Evolutionary conservation across 768 basidiomycete genomes (phyloP).

Genomic region (Macrolepiota albuminosa): DNA sequence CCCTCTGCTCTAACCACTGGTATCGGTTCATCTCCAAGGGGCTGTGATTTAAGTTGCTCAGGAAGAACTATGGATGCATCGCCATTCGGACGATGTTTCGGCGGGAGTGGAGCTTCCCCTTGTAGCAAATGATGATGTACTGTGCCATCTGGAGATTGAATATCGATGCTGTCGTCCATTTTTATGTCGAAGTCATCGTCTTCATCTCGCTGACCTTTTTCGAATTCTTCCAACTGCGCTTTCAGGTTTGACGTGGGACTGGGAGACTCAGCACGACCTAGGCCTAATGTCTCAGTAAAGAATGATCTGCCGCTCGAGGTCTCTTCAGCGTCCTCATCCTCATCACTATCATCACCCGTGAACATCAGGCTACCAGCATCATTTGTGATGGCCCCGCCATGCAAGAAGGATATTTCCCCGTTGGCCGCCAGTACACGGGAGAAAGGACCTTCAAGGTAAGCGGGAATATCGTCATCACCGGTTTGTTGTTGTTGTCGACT

Average conservation of each 20-base stretch:
- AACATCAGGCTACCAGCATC: constrained; percentile 58
- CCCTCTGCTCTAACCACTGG: constrained; percentile 57
- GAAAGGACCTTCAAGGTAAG: constrained; percentile 34
- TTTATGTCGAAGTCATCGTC: constrained; percentile 30
- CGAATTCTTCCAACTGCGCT: constrained; percentile 36
- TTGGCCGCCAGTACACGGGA: constrained; percentile 46
- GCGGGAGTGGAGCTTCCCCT: constrained; percentile 44
- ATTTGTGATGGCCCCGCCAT: constrained; percentile 45
- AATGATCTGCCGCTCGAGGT: constrained; percentile 31
- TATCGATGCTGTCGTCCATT: constrained; percentile 23
- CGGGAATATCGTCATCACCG: constrained; percentile 30
- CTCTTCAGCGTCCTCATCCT: constrained; percentile 41
- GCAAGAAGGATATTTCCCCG: constrained; percentile 63
- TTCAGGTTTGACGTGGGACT: constrained; percentile 56
- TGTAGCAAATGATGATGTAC: constrained; percentile 22
- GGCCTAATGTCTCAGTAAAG: constrained; percentile 44
- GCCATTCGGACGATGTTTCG: constrained; percentile 43
- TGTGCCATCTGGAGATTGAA: constrained; percentile 16
- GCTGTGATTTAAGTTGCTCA: constrained; percentile 44
- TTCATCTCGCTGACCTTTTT: constrained; percentile 52
- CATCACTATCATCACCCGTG: constrained; percentile 54
- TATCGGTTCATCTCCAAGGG: constrained; percentile 50
- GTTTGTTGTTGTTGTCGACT: constrained; percentile 15
- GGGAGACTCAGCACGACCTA: constrained; percentile 36
- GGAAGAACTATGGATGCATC: constrained; percentile 34